Percentiles rank a stretch among this genome's conserved stretches.
Evolutionary conservation across 2,329 filamentous ascomycete genomes (phyloP).

Genomic region (Colletotrichum siamense): DNA sequence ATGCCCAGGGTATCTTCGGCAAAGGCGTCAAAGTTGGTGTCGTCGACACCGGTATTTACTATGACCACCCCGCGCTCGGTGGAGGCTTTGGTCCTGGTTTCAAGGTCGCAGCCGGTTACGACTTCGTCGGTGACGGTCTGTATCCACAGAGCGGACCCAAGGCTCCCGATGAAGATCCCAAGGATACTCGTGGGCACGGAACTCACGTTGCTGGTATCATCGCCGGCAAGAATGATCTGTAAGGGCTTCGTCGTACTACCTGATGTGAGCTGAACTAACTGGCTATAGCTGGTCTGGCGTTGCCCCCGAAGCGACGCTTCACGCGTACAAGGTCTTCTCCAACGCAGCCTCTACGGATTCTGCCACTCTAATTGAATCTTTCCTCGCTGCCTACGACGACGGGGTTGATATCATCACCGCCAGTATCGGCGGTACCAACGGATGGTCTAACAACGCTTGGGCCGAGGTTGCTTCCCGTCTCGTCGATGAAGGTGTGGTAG

Average conservation of each 20-base stretch:
- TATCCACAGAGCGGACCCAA: constrained; percentile 7
- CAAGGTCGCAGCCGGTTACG: constrained; percentile 28
- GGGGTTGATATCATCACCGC: constrained; percentile 41
- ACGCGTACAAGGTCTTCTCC: constrained; percentile 33
- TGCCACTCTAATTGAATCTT: constrained; percentile 44
- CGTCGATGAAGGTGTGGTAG: constrained; percentile 51
- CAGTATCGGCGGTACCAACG: constrained; percentile 36
- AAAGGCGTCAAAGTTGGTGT: constrained; percentile 44
- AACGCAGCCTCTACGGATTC: constrained; percentile 30
- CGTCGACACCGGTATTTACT: constrained; percentile 46
- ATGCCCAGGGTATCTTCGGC: constrained; percentile 40
- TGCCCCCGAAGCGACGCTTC: constrained; percentile 32
- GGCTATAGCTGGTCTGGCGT: constrained; percentile 29
- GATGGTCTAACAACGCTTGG: constrained; percentile 32
- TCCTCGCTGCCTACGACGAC: constrained; percentile 37
- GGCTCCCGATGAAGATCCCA: constrained; percentile 36
- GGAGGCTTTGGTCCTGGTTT: constrained; percentile 20
- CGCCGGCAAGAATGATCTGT: constrained; percentile 27
- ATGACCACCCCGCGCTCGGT: constrained; percentile 38
- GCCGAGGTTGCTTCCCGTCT: constrained; percentile 45
- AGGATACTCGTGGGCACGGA: constrained; percentile 30
- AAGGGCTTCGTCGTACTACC: neutral
- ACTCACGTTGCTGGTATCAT: constrained; percentile 37
- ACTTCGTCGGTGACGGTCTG: constrained; percentile 29
- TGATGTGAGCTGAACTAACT: neutral